These are phyloP conservation scores for Trametes hirsuta DNA, from an alignment of 1,284 basidiomycete genomes.

Conservation along the genomic window DNA sequence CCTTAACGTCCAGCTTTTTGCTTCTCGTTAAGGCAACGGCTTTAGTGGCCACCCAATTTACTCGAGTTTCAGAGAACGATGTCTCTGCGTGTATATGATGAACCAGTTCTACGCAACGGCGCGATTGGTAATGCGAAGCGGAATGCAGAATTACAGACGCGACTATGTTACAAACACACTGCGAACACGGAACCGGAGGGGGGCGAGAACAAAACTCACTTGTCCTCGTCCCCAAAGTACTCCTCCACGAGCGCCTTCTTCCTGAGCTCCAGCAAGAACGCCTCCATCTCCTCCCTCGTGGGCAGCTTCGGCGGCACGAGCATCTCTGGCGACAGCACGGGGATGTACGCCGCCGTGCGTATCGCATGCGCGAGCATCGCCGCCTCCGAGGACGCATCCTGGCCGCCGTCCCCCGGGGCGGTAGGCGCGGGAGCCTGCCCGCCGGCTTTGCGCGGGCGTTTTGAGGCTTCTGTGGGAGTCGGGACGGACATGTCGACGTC, in stretches of 20 bases:
- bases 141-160: not conserved
- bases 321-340: conserved; percentile 74
- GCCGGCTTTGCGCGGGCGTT: conserved; percentile 43
- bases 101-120: not conserved
- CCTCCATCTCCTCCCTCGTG: conserved; percentile 79
- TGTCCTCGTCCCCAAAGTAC: conserved; percentile 54
- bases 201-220: not conserved
- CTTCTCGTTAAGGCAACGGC: not conserved
- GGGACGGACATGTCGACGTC: conserved; percentile 44
- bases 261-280: conserved; percentile 73
- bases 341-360: conserved; percentile 70
- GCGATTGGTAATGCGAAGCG: not conserved
- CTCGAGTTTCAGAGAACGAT: too few species aligned
- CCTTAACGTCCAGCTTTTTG: conserved; percentile 33
- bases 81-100: too few species aligned
- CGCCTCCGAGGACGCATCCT: conserved; percentile 33
- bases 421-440: conserved; percentile 13
- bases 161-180: not conserved
- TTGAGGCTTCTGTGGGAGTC: conserved; percentile 42
- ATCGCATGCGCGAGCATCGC: conserved; percentile 51
- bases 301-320: conserved; percentile 79
- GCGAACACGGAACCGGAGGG: not conserved
- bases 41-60: too few species aligned
- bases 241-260: conserved; percentile 87
- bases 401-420: conserved; percentile 3